Base-by-base conservation (phyloP, 371 early-diverging fungal species). In the Rhizopus delemar region DNA sequence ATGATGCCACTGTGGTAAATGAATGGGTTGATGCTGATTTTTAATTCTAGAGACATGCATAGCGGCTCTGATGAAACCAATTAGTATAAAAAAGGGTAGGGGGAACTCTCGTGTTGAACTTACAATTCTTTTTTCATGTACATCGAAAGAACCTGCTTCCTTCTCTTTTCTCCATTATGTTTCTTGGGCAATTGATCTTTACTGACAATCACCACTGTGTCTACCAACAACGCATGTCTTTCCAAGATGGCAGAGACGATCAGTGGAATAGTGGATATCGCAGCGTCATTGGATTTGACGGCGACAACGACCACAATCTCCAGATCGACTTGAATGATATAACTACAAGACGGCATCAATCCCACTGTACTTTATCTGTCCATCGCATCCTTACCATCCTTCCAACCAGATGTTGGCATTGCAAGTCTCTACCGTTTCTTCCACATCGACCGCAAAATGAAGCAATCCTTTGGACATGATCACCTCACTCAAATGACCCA, bases 371-470 rank as follows among this genome's bases (percentile, higher is more conserved):
- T 22, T 22, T 2, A 22, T 2, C 22, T 22, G 22, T 22, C 1
- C 0, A 22, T 22, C 7, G 13, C 3, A 36, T 15, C 2, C 78
- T 65, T 77, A 84, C 86, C 86, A 78, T 74, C 83, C 83, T 34
- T 78, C 81, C 11, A 67, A 64, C 6, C 77, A 60, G 16, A 87
- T 71, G 28, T 70, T 69, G n/a, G 70, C 63, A 63, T 81, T 83
- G 48, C 74, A 81, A 3, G 69, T 64, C 62, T 90, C 91, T 32
- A 91, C 81, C 0, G 90, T 84, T 11, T 71, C 66, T 69, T 93
- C 93, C 28, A 92, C 72, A 56, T 93, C 92, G 39, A 73, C 65
- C n/a, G 86, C 80, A 60, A 87, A 90, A 74, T 90, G 84, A 62
- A 80, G 70, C 57, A 83, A 68, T 0, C 89, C 88, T 62, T 86